These are phyloP conservation scores for Corylus avellana DNA, from an alignment of 306 rosid genomes.

Conservation along the genomic window DNA sequence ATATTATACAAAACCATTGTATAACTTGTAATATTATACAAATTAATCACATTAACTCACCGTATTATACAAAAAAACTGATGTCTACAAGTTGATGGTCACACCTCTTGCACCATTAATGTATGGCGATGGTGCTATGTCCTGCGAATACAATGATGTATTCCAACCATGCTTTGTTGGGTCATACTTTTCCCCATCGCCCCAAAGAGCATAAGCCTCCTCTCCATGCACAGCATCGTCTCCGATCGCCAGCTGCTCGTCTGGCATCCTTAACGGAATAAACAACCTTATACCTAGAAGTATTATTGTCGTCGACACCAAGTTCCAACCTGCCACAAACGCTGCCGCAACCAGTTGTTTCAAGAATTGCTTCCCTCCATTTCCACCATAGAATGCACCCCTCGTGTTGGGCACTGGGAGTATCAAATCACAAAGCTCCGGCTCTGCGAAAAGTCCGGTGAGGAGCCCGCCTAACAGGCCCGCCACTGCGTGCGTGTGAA, in stretches of 20 bases:
- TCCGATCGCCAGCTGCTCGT: conserved; percentile 74
- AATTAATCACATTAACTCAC: too few species aligned
- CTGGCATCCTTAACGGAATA: conserved; percentile 87
- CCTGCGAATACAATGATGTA: conserved; percentile 20
- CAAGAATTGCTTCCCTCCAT: conserved; percentile 66
- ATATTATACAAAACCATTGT: too few species aligned
- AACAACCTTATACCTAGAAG: conserved; percentile 60
- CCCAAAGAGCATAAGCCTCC: conserved; percentile 98
- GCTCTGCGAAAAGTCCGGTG: conserved; percentile 91
- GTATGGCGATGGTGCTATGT: conserved; percentile 55
- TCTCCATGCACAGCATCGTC: conserved; percentile 98
- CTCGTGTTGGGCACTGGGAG: conserved; percentile 55
- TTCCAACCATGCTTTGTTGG: conserved; percentile 72
- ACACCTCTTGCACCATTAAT: conserved; percentile 91
- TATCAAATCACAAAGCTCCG: conserved; percentile 59
- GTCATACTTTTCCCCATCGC: conserved; percentile 90
- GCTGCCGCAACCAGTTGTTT: conserved; percentile 77
- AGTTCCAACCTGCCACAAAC: conserved; percentile 81
- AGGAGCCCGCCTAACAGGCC: conserved; percentile 87
- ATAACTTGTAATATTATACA: too few species aligned
- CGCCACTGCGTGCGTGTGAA: conserved; percentile 97
- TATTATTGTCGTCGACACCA: conserved; percentile 78
- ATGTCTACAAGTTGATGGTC: conserved; percentile 58
- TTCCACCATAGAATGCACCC: conserved; percentile 86
- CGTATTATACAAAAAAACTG: too few species aligned